Evolutionary conservation across 2,329 filamentous ascomycete genomes (phyloP).

Genomic region (Fonsecaea pugnacius): DNA sequence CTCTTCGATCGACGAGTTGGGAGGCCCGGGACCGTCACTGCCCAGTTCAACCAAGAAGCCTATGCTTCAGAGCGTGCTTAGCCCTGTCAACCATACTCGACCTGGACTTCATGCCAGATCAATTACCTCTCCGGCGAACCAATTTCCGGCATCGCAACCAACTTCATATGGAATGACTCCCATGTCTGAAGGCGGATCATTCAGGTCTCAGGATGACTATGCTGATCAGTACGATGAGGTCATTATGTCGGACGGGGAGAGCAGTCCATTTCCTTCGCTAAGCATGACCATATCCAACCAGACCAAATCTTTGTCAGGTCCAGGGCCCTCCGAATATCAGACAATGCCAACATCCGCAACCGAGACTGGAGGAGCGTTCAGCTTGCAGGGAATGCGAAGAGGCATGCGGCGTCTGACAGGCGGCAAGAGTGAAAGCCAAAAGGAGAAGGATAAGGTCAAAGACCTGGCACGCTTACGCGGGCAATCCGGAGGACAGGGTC

Average conservation of each 20-base stretch:
- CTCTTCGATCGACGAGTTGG: constrained; percentile 35
- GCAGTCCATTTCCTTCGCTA: constrained; percentile 54
- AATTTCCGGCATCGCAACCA: constrained; percentile 45
- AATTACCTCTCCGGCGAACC: constrained; percentile 75
- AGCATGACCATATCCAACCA: constrained; percentile 38
- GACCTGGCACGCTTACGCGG: constrained; percentile 51
- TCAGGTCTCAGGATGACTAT: constrained; percentile 32
- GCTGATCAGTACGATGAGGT: constrained; percentile 70
- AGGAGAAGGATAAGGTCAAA: constrained; percentile 51
- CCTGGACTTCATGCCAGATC: constrained; percentile 79
- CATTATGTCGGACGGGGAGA: constrained; percentile 80
- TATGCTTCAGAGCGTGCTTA: constrained; percentile 70
- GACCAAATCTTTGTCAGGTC: constrained; percentile 20
- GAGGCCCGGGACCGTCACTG: constrained; percentile 61
- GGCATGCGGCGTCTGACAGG: constrained; percentile 55
- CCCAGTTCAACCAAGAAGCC: constrained; percentile 61
- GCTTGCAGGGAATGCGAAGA: constrained; percentile 51
- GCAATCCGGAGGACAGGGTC: constrained; percentile 33
- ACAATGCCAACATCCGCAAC: constrained; percentile 40
- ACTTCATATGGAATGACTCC: constrained; percentile 23
- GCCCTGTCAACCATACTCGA: constrained; percentile 83
- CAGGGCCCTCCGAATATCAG: constrained; percentile 35
- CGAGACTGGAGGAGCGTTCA: constrained; percentile 46
- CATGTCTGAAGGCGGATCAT: constrained; percentile 22
- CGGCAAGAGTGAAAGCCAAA: constrained; percentile 48